These are phyloP conservation scores for Cucumis melo DNA, from an alignment of 306 rosid species.

Conservation along the genomic window DNA sequence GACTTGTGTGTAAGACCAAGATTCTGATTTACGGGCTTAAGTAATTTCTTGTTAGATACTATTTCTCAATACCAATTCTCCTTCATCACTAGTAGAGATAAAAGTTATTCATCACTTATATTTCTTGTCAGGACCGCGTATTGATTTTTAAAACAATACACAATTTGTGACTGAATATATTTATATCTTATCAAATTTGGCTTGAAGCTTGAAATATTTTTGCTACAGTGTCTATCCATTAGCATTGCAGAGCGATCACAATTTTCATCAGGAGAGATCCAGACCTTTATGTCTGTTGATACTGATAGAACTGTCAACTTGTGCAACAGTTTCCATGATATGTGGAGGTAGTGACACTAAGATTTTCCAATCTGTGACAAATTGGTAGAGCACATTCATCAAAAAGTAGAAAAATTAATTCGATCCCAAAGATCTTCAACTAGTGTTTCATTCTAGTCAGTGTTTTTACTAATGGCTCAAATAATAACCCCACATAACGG, in stretches of 20 bases:
- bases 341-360: conserved; percentile 61
- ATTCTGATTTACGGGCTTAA: neutral
- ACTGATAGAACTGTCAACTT: conserved; percentile 83
- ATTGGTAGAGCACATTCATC: neutral
- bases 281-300: conserved; percentile 93
- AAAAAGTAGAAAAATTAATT: neutral
- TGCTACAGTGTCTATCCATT: conserved; percentile 48
- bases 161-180: neutral
- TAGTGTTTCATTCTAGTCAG: neutral
- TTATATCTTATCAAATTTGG: neutral
- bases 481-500: neutral
- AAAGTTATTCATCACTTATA: neutral
- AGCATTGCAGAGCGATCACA: conserved; percentile 77
- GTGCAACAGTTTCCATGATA: conserved; percentile 79
- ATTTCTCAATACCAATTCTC: neutral
- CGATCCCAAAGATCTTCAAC: neutral
- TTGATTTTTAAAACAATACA: neutral
- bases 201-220: conserved; percentile 3
- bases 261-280: conserved; percentile 85
- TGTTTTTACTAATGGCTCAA: neutral
- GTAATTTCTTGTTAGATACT: neutral
- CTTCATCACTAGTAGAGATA: neutral
- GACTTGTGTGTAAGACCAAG: neutral
- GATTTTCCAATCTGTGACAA: neutral
- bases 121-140: neutral